Base-by-base conservation (phyloP, 768 basidiomycete genomes). In the Leccinum subgranulosum region DNA sequence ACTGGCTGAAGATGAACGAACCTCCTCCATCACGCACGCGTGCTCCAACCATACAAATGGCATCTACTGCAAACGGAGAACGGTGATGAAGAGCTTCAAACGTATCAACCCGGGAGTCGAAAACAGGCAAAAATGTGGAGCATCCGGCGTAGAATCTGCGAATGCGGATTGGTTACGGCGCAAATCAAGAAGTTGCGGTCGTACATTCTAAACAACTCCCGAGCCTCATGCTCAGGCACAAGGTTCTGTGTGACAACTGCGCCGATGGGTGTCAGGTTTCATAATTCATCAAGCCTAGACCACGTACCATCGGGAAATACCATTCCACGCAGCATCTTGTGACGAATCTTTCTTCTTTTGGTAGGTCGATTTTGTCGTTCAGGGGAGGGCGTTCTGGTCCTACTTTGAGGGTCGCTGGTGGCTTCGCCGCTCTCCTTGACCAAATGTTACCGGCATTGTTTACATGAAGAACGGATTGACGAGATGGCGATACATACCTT, bases 11-110 rank as follows among this genome's bases (percentile, higher is more conserved):
- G 21, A 36, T 21, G 19, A 33, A 66, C 83, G 61, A 63, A 90
- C 90, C 89, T 66, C 94, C 94, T 28, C 92, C 94, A 69, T 96
- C 94, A 55, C 91, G 84, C 33, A 94, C 91, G 57, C 88, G 84
- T 12, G 93, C 88, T 3, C 92, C 94, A 36, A 95, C 92, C 87
- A 94, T 92, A 69, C 94, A 94, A 33, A 98, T 95, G 21, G 87
- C 85, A 63, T 95, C 86, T 23, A 98, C 87, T 43, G 92, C 92
- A 74, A 96, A 97, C 0, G 94, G 95, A 52, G 94, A 96, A 49
- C 94, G 86, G 56, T 88, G 84, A 66, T 91, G 92, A 56, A 98
- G 76, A 45, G 84, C 82, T 47, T 94, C 90, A 72, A 84, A 97
- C 0, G 91, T 94, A 71, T 98, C 94, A n/a, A 81, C 76, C 45